These are phyloP conservation scores for Diutina rugosa DNA, from an alignment of 1,139 yeast species.

Conservation along the genomic window DNA sequence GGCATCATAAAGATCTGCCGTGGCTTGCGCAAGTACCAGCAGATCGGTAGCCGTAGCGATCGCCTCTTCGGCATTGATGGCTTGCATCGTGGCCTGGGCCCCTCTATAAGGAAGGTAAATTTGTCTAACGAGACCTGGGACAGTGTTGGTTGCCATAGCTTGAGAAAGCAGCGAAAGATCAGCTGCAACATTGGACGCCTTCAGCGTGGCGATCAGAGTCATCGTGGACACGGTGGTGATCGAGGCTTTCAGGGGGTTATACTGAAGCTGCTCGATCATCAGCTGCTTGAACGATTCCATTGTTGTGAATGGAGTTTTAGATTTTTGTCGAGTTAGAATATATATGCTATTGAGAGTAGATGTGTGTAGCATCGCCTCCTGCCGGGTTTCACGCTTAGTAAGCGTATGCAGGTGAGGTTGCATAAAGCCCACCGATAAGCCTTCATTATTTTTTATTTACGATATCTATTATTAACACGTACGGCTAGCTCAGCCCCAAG, in stretches of 20 bases:
- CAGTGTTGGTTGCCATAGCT: neutral
- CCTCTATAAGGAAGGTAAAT: slow-evolving; percentile 10
- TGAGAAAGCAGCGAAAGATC: neutral
- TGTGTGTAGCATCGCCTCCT: too few relatives aligned
- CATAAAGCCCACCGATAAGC: too few relatives aligned
- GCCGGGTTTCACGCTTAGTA: too few relatives aligned
- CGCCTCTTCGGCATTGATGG: slow-evolving; percentile 17
- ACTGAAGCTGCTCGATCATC: neutral
- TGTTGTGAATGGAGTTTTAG: neutral
- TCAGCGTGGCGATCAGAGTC: neutral
- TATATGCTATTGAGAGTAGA: too few relatives aligned
- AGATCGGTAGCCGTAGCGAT: slow-evolving; percentile 27
- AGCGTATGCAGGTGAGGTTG: too few relatives aligned
- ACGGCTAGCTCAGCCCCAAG: too few relatives aligned
- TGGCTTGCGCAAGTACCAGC: slow-evolving; percentile 15
- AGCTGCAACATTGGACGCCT: neutral
- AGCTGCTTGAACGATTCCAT: neutral
- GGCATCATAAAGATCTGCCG: slow-evolving; percentile 20
- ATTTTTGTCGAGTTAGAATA: too few relatives aligned
- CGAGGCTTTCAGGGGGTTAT: neutral
- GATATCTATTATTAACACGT: too few relatives aligned
- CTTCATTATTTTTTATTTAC: too few relatives aligned
- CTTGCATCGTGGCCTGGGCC: slow-evolving; percentile 24
- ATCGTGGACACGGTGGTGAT: neutral
- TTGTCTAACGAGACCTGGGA: neutral